Base-by-base conservation (phyloP, 2,329 filamentous ascomycete genomes). In the Aspergillus uvarum region DNA sequence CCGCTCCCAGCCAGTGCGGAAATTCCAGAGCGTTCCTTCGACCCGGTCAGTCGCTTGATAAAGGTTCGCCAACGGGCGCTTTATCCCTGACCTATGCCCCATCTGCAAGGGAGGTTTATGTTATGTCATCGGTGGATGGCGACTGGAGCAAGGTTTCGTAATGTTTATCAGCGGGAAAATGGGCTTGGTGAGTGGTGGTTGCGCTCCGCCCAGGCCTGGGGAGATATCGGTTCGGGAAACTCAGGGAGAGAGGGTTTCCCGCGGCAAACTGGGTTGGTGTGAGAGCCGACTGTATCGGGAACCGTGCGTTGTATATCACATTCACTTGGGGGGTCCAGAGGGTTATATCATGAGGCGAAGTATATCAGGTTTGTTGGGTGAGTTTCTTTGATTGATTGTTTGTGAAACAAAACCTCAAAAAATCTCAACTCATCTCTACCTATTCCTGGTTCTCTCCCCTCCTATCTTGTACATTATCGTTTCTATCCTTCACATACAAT, bases 91-190 rank as follows among this genome's bases (percentile, higher is more conserved):
- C 19, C 38, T 22, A 31, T 55, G 16, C 19, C 19, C 47, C 26
- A 35, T 29, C n/a, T 48, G 42, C 53, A 32, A 44, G 44, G 38
- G 51, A 44, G 57, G 58, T 68, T 71, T 71, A 51, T 60, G 51
- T 62, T 65, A 69, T 68, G 65, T 65, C 63, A 67, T 65, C 58
- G 42, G 56, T 57, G 29, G 44, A 29, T 26, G 42, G 42, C 22
- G 44, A 66, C 68, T 62, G 55, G 59, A 58, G 32, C 63, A 55
- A 62, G 56, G 54, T 62, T 59, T 65, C 67, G 60, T 65, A 69
- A 71, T 69, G 68, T 69, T 35, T 73, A 70, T 73, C 67, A 62
- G 55, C 71, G 70, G 71, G 63, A 69, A 69, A 70, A 65, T 12
- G 16, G 38, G 6, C 1, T 6, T 44, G 38, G 38, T 16, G 38